Percentiles rank a stretch among this genome's conserved stretches.
phyloP scores from a whole-genome alignment of 2,329 filamentous ascomycete species.

The Aspergillus spinulosporus region DNA sequence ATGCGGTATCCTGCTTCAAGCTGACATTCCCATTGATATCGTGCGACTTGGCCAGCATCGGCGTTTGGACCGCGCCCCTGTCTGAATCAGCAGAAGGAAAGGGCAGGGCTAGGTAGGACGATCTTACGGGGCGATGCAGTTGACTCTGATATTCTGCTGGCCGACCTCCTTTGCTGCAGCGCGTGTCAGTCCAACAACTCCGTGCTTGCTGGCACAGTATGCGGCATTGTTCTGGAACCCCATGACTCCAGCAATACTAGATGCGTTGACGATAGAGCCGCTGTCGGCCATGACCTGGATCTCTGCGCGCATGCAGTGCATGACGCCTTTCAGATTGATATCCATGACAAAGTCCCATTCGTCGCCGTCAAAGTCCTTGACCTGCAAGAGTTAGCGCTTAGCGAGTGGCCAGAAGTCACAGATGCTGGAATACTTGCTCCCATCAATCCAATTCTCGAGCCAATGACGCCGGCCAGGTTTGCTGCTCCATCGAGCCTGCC shows the following conservation, averaged over 20 bases:
- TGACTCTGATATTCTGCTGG: background rate
- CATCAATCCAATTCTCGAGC: background rate
- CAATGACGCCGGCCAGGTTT: slow-evolving; percentile 2
- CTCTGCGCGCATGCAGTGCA: slow-evolving; percentile 1
- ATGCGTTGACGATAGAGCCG: slow-evolving; percentile 4
- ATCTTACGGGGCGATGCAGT: slow-evolving; percentile 2
- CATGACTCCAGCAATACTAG: background rate
- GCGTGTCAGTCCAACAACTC: background rate
- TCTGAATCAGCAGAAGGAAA: background rate
- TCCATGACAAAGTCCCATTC: slow-evolving; percentile 5
- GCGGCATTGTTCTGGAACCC: background rate
- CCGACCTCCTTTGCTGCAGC: slow-evolving; percentile 3
- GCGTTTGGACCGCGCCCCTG: background rate
- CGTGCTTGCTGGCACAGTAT: slow-evolving; percentile 6
- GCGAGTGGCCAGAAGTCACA: too few species aligned
- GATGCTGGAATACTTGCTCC: background rate
- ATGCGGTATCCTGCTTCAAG: background rate
- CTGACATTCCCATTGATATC: background rate
- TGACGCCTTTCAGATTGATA: slow-evolving; percentile 6
- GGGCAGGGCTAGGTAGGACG: too few species aligned
- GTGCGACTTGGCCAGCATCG: background rate
- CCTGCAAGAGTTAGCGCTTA: background rate
- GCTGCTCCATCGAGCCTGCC: slow-evolving; percentile 4
- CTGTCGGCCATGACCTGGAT: background rate
- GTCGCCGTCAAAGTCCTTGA: background rate